phyloP scores from a whole-genome alignment of 2,329 filamentous ascomycete species.

The Fusarium chlamydosporum region DNA sequence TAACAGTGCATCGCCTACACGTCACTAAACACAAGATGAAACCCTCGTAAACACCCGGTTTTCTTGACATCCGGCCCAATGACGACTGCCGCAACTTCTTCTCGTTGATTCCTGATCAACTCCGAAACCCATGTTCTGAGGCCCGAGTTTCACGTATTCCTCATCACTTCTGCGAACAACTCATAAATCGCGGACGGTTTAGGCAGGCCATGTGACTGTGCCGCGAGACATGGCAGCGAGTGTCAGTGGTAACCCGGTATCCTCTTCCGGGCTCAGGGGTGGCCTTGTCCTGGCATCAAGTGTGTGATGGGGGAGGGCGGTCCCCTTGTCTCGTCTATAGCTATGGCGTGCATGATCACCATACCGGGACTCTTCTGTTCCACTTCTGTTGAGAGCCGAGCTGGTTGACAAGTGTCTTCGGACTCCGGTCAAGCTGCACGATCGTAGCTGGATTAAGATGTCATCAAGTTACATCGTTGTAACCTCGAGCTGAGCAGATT shows the following conservation, averaged over 20 bases:
- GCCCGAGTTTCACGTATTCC: background rate
- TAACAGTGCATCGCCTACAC: background rate
- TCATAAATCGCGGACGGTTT: background rate
- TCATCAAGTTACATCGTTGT: constrained; percentile 34
- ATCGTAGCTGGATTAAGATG: constrained; percentile 20
- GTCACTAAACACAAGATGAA: background rate
- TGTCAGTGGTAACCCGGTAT: background rate
- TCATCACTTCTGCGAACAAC: background rate
- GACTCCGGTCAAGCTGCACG: constrained; percentile 19
- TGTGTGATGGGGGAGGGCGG: constrained; percentile 11
- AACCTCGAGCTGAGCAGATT: constrained; percentile 11
- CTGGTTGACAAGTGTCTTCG: constrained; percentile 1
- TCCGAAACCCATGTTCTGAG: constrained; percentile 1
- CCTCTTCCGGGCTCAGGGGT: constrained; percentile 23
- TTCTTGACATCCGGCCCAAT: constrained; percentile 18
- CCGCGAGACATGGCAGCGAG: background rate
- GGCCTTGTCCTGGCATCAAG: constrained; percentile 3
- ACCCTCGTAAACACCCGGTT: background rate
- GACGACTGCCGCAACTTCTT: background rate
- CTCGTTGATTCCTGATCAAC: background rate
- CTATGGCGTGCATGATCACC: constrained; percentile 39
- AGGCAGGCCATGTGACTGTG: background rate
- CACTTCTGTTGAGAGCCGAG: constrained; percentile 7
- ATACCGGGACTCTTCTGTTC: background rate
- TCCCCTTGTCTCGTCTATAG: constrained; percentile 21